A percentile compares a stretch with the other conserved stretches of the same genome.
Evolutionary conservation across 2,329 filamentous ascomycete species (phyloP).

Genomic region (Scleromitrula shiraiana): DNA sequence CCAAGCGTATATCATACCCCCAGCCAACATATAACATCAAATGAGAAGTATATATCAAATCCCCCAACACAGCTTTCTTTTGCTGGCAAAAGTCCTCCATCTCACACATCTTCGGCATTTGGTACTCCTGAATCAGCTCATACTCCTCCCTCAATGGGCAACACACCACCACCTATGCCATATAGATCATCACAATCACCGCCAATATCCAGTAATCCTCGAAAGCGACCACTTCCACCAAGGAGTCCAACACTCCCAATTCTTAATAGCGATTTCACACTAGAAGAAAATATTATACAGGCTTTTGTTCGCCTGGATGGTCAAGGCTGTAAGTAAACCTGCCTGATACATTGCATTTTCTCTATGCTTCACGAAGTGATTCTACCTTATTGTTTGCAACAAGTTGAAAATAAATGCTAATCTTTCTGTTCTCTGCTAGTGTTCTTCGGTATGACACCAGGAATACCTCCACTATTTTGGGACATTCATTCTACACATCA

Average conservation of each 20-base stretch:
- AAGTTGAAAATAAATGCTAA: background rate
- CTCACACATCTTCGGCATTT: background rate
- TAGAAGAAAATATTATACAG: slow-evolving; percentile 27
- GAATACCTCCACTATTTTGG: slow-evolving; percentile 24
- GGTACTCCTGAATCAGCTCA: background rate
- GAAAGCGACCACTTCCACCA: slow-evolving; percentile 17
- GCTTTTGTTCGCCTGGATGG: slow-evolving; percentile 24
- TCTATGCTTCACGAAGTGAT: too few species aligned
- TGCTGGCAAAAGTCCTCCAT: background rate
- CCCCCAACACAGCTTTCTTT: background rate
- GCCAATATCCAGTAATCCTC: background rate
- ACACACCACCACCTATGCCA: slow-evolving; percentile 5
- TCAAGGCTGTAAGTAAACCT: slow-evolving; percentile 11
- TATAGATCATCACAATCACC: slow-evolving; percentile 7
- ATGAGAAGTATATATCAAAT: background rate
- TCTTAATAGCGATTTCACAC: slow-evolving; percentile 20
- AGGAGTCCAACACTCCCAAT: slow-evolving; percentile 14
- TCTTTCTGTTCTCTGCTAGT: slow-evolving; percentile 1
- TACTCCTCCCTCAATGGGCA: slow-evolving; percentile 7
- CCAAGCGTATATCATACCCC: slow-evolving; percentile 1
- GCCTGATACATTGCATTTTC: too few species aligned
- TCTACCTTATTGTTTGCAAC: too few species aligned
- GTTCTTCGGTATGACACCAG: slow-evolving; percentile 24
- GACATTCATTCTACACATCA: slow-evolving; percentile 24
- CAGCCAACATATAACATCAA: background rate